Conservation (phyloP, 495 filamentous ascomycete genomes). For the Penicillium fimorum region DNA sequence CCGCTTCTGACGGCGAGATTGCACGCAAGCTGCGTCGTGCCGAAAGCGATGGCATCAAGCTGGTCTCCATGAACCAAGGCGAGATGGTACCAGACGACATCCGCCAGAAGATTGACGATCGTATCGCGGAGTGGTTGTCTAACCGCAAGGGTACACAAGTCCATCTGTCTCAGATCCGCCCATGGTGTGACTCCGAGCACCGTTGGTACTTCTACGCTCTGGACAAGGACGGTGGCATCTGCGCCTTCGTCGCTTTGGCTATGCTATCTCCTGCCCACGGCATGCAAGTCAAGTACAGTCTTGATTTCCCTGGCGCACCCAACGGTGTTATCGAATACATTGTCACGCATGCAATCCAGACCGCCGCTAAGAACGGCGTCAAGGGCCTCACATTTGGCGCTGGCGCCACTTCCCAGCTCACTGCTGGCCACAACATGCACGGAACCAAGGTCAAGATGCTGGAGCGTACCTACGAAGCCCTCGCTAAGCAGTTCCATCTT, state of each 20-base stretch:
- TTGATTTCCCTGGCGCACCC: constrained; percentile 79
- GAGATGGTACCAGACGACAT: constrained; percentile 61
- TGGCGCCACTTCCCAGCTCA: constrained; percentile 65
- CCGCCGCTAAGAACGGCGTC: constrained; percentile 59
- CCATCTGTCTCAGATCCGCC: constrained; percentile 78
- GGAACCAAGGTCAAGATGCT: constrained; percentile 72
- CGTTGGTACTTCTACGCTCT: constrained; percentile 78
- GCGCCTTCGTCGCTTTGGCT: constrained; percentile 69
- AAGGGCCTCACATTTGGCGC: constrained; percentile 75
- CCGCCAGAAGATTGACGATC: constrained; percentile 61
- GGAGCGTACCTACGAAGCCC: constrained; percentile 69
- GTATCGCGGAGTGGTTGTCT: constrained; percentile 73
- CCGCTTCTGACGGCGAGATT: constrained; percentile 55
- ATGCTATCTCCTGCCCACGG: constrained; percentile 72
- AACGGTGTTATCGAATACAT: constrained; percentile 77
- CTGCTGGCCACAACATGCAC: constrained; percentile 70
- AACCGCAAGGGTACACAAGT: constrained; percentile 79
- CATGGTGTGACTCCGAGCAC: constrained; percentile 75
- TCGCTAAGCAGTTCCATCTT: constrained; percentile 74
- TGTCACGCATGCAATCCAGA: constrained; percentile 73
- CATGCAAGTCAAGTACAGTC: constrained; percentile 84
- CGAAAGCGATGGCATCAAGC: constrained; percentile 72
- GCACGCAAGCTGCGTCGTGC: constrained; percentile 73
- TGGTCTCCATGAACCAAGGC: constrained; percentile 62
- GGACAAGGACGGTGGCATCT: constrained; percentile 64